phyloP scores from a whole-genome alignment of 169 alveolate species.

The Perkinsus olseni region DNA sequence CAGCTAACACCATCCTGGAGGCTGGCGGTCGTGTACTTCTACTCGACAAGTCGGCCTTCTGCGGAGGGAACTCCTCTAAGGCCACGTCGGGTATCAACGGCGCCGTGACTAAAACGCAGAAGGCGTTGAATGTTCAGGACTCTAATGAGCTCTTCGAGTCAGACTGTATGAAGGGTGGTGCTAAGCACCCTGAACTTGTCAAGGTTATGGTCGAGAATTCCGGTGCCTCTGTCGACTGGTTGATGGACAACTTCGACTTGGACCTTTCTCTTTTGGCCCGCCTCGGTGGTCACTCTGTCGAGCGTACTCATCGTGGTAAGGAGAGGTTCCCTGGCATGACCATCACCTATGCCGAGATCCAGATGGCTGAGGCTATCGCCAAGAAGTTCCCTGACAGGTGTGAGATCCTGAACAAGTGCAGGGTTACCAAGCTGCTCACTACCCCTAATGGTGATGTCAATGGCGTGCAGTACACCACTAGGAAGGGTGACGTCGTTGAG shows the following conservation, averaged over 20 bases:
- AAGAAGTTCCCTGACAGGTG: slow-evolving; percentile 15
- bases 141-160: slow-evolving; percentile 25
- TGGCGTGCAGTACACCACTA: neutral
- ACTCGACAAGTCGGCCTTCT: slow-evolving; percentile 28
- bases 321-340: slow-evolving; percentile 40
- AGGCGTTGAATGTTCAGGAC: slow-evolving; percentile 37
- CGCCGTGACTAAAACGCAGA: slow-evolving; percentile 34
- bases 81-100: slow-evolving; percentile 46
- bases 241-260: slow-evolving; percentile 29
- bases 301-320: slow-evolving; percentile 40
- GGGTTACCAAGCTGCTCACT: slow-evolving; percentile 8
- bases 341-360: slow-evolving; percentile 34
- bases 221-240: slow-evolving; percentile 31
- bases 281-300: slow-evolving; percentile 51
- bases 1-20: slow-evolving; percentile 35
- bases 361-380: slow-evolving; percentile 26
- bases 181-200: slow-evolving; percentile 35
- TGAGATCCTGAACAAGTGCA: slow-evolving; percentile 17
- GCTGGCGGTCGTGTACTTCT: slow-evolving; percentile 37
- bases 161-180: slow-evolving; percentile 43
- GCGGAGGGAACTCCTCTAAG: slow-evolving; percentile 42
- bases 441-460: slow-evolving; percentile 20
- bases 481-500: neutral
- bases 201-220: slow-evolving; percentile 19
- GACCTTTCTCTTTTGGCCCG: slow-evolving; percentile 40